A percentile compares a stretch with the other conserved stretches of the same genome.
Evolutionary conservation across 2,329 filamentous ascomycete species (phyloP).

Genomic region (Eurotiales sp.): DNA sequence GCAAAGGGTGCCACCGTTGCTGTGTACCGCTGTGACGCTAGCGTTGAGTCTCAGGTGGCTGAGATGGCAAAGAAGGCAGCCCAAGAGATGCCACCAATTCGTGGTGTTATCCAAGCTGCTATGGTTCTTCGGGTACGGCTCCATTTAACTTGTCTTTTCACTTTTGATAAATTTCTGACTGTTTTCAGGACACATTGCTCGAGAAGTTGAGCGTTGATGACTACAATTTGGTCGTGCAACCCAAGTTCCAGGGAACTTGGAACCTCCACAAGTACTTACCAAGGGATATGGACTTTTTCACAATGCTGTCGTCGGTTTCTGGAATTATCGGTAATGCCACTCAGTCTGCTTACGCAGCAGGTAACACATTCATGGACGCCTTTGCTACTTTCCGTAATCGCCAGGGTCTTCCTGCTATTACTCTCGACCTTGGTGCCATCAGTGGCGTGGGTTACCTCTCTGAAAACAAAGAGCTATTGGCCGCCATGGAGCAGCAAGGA

Average conservation of each 20-base stretch:
- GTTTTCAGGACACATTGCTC: neutral
- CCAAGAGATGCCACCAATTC: no score
- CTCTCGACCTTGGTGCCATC: neutral
- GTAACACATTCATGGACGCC: conserved; percentile 33
- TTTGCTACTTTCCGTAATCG: conserved; percentile 23
- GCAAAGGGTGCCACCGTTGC: neutral
- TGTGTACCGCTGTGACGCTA: neutral
- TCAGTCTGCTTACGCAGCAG: conserved; percentile 36
- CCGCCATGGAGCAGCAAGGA: neutral
- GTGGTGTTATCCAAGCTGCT: no score
- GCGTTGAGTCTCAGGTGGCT: no score
- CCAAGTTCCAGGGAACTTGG: conserved; percentile 27
- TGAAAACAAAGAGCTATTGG: neutral
- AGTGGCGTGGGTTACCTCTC: neutral
- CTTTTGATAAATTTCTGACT: neutral
- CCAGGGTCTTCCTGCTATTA: conserved; percentile 7
- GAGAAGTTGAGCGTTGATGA: conserved; percentile 25
- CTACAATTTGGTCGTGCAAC: conserved; percentile 23
- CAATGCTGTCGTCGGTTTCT: conserved; percentile 31
- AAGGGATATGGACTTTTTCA: conserved; percentile 35
- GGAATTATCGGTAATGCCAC: conserved; percentile 25
- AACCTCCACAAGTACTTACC: conserved; percentile 20
- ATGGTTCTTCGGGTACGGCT: no score
- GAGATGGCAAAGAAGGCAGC: no score
- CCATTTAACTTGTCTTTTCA: no score